A percentile compares a stretch with the other conserved stretches of the same genome.
Evolutionary conservation across 805 yeast species (phyloP).

Genomic region (Pichia thaimueangensis): DNA sequence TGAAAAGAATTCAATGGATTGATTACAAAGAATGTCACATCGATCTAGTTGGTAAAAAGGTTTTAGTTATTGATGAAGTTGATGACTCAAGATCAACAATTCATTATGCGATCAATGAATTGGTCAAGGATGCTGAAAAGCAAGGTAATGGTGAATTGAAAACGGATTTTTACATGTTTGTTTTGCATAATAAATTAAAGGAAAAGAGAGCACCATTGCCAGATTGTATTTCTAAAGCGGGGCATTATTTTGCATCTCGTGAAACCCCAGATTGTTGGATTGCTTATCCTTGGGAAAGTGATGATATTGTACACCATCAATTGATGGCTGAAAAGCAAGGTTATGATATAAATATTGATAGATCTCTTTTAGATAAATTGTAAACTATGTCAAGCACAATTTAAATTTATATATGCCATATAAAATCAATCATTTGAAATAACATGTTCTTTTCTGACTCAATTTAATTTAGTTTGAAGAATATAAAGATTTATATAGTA

Average conservation of each 20-base stretch:
- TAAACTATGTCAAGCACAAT: no score
- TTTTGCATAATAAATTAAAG: slow-evolving; percentile 69
- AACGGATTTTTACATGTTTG: slow-evolving; percentile 70
- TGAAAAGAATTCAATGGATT: slow-evolving; percentile 78
- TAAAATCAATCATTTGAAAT: no score
- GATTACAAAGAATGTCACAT: slow-evolving; percentile 62
- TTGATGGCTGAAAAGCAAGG: slow-evolving; percentile 69
- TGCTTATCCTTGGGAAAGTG: slow-evolving; percentile 83
- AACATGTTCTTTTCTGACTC: no score
- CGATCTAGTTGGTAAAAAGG: slow-evolving; percentile 60
- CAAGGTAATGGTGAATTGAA: slow-evolving; percentile 48
- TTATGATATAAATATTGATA: slow-evolving; percentile 39
- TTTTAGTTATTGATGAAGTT: slow-evolving; percentile 75
- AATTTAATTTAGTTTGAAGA: no score
- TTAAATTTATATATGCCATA: no score
- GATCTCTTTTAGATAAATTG: no score
- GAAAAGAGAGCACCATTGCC: slow-evolving; percentile 70
- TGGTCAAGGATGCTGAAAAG: slow-evolving; percentile 60
- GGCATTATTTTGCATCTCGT: slow-evolving; percentile 63
- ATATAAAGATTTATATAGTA: neutral
- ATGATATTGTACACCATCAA: slow-evolving; percentile 69
- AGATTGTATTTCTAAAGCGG: slow-evolving; percentile 49
- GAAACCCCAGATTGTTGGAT: slow-evolving; percentile 77
- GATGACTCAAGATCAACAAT: slow-evolving; percentile 83
- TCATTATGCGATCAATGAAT: slow-evolving; percentile 70